phyloP scores from a whole-genome alignment of 1,139 yeast genomes.

The Wickerhamomyces sp. region DNA sequence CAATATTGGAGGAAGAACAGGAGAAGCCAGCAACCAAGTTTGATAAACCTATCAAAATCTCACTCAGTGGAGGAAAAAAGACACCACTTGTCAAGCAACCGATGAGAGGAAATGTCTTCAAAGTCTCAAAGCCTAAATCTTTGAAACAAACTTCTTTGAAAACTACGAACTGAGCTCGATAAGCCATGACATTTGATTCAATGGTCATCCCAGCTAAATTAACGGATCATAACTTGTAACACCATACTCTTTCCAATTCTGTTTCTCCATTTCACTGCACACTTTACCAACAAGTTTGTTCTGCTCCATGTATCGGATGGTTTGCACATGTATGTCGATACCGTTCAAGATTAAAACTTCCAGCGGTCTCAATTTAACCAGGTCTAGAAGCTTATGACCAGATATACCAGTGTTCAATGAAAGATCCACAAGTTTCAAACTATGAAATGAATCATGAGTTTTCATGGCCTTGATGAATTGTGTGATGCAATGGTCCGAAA shows the following conservation, averaged over 20 bases:
- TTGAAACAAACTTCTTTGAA: constrained; percentile 10
- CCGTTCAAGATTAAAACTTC: constrained; percentile 17
- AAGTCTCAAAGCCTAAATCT: constrained; percentile 10
- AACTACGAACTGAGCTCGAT: neutral
- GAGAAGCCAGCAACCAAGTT: constrained; percentile 8
- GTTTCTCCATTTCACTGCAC: constrained; percentile 16
- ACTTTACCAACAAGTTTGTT: constrained; percentile 12
- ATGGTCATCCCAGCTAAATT: no score
- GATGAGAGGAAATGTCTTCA: constrained; percentile 15
- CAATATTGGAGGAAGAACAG: constrained; percentile 16
- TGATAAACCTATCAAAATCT: constrained; percentile 19
- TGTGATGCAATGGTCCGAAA: constrained; percentile 17
- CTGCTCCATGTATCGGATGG: constrained; percentile 14
- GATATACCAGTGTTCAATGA: constrained; percentile 19
- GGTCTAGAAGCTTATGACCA: constrained; percentile 19
- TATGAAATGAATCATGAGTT: constrained; percentile 1
- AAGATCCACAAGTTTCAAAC: constrained; percentile 15
- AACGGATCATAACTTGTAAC: constrained; percentile 20
- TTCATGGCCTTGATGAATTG: constrained; percentile 11
- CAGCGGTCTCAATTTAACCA: constrained; percentile 12
- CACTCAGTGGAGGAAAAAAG: constrained; percentile 10
- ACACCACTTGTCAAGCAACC: constrained; percentile 4
- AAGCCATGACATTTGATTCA: no score
- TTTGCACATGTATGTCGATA: constrained; percentile 13
- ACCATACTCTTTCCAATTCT: constrained; percentile 20